Percentiles rank a stretch among this genome's conserved stretches.
Conservation (phyloP, 495 filamentous ascomycete genomes). For the Aspergillus conjunctus region DNA sequence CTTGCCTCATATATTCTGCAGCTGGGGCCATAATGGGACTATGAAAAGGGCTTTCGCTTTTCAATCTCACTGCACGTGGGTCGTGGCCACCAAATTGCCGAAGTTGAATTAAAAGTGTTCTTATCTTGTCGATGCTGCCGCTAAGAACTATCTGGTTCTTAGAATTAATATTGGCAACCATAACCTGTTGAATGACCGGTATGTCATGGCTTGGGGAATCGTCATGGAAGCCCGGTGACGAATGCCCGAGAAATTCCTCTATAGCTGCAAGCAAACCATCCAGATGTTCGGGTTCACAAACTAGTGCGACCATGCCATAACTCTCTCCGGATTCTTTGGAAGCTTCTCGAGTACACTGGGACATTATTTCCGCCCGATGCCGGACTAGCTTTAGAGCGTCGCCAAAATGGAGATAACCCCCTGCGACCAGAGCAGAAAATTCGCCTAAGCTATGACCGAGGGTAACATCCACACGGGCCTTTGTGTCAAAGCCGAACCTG, state of each 20-base stretch:
- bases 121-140: conserved; percentile 83
- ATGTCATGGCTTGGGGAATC: conserved; percentile 62
- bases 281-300: conserved; percentile 79
- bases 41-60: conserved; percentile 91
- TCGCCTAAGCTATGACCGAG: conserved; percentile 96
- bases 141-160: conserved; percentile 96
- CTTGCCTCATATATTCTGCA: conserved; percentile 64
- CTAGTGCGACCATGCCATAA: conserved; percentile 91
- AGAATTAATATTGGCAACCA: conserved; percentile 92
- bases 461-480: conserved; percentile 72
- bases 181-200: conserved; percentile 79
- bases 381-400: conserved; percentile 80
- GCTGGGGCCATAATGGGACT: conserved; percentile 90
- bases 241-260: conserved; percentile 75
- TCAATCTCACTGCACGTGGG: conserved; percentile 82
- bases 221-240: conserved; percentile 59
- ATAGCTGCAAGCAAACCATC: conserved; percentile 68
- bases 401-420: conserved; percentile 71
- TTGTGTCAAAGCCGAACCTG: conserved; percentile 75
- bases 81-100: conserved; percentile 93
- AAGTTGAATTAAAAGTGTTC: conserved; percentile 82
- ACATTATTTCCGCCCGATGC: conserved; percentile 82
- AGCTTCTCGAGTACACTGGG: conserved; percentile 67
- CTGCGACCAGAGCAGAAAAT: conserved; percentile 86
- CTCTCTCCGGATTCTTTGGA: conserved; percentile 63